Evolutionary conservation across 805 yeast species (phyloP).

Genomic region (Hanseniaspora valbyensis): DNA sequence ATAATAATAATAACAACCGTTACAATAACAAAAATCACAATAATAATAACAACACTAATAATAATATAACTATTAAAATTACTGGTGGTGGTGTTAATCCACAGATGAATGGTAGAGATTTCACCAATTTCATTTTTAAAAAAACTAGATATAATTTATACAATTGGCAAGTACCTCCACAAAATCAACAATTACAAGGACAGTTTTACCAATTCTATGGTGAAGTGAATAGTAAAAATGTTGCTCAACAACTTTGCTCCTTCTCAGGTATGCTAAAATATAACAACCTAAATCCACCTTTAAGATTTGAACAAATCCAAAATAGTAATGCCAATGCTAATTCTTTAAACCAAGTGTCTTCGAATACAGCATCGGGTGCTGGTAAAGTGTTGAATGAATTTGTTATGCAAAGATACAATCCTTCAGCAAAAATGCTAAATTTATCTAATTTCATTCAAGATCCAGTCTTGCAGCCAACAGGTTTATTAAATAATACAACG

Average conservation of each 20-base stretch:
- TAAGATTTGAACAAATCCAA: slow-evolving; percentile 6
- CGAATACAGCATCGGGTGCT: slow-evolving; percentile 11
- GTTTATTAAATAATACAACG: slow-evolving; percentile 6
- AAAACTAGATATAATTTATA: slow-evolving; percentile 9
- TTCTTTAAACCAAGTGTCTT: slow-evolving; percentile 2
- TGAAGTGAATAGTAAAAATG: slow-evolving; percentile 6
- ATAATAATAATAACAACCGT: slow-evolving; percentile 4
- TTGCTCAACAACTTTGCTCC: slow-evolving; percentile 13
- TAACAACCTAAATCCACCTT: slow-evolving; percentile 8
- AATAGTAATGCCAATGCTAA: not conserved
- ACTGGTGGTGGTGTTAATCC: slow-evolving; percentile 15
- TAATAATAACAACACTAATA: not conserved
- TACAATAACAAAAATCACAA: not conserved
- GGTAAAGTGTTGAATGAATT: slow-evolving; percentile 29
- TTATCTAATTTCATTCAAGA: slow-evolving; percentile 39
- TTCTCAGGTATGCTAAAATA: slow-evolving; percentile 11
- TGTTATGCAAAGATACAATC: slow-evolving; percentile 55
- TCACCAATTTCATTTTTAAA: slow-evolving; percentile 6
- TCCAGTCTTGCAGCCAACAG: slow-evolving; percentile 11
- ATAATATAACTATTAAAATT: slow-evolving; percentile 5
- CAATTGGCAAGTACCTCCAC: slow-evolving; percentile 12
- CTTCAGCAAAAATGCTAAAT: slow-evolving; percentile 55
- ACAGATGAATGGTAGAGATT: slow-evolving; percentile 13
- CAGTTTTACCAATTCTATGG: slow-evolving; percentile 5
- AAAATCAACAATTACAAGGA: slow-evolving; percentile 9